Conservation (phyloP, 2,329 filamentous ascomycete genomes). For the Sclerotinia trifoliorum region DNA sequence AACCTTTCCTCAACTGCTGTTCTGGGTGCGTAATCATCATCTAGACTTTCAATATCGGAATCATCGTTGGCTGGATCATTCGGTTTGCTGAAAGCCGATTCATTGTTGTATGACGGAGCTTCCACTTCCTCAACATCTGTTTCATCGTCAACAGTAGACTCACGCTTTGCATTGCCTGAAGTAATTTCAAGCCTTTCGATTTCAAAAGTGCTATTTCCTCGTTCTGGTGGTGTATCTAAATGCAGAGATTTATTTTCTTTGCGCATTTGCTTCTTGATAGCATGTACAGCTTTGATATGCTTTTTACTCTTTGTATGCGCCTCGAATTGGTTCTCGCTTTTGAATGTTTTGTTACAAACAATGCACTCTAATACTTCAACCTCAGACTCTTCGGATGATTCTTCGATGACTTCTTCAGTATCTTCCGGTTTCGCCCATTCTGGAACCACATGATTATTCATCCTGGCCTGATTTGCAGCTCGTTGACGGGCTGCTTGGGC, state of each 20-base stretch:
- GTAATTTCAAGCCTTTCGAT: constrained; percentile 29
- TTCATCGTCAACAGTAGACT: background rate
- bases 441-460: constrained; percentile 63
- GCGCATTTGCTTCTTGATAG: constrained; percentile 78
- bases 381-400: constrained; percentile 51
- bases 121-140: background rate
- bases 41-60: constrained; percentile 26
- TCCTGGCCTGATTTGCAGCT: constrained; percentile 74
- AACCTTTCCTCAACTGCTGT: constrained; percentile 32
- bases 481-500: constrained; percentile 82
- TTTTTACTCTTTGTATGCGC: constrained; percentile 97
- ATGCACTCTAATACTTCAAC: constrained; percentile 68
- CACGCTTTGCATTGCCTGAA: constrained; percentile 1
- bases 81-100: background rate
- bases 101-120: background rate
- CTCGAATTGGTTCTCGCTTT: constrained; percentile 89
- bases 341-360: constrained; percentile 75
- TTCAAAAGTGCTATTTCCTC: constrained; percentile 20
- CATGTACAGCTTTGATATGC: constrained; percentile 80
- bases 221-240: constrained; percentile 40
- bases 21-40: constrained; percentile 40
- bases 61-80: background rate
- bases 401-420: constrained; percentile 56
- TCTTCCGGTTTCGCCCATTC: constrained; percentile 71
- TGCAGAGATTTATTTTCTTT: constrained; percentile 68